Percentiles rank a stretch among this genome's conserved stretches.
These are phyloP conservation scores for Vigna unguiculata DNA, from an alignment of 306 rosid species.

Conservation along the genomic window DNA sequence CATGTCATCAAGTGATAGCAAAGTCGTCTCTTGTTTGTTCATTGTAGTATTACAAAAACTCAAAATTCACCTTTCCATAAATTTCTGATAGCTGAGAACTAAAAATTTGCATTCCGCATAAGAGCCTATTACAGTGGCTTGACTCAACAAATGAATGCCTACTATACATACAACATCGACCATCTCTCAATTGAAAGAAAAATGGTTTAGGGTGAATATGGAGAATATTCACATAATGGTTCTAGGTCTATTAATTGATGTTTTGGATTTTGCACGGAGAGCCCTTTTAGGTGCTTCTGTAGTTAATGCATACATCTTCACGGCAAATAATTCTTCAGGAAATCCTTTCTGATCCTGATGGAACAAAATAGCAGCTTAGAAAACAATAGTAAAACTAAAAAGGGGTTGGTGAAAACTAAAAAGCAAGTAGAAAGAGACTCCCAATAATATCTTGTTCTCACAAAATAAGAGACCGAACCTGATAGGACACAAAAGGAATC, in stretches of 20 bases:
- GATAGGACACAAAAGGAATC: not conserved
- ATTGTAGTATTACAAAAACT: too few relatives aligned
- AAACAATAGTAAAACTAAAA: not conserved
- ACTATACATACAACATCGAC: constrained; percentile 19
- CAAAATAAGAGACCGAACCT: not conserved
- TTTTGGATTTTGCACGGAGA: constrained; percentile 60
- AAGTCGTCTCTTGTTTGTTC: too few relatives aligned
- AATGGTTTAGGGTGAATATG: not conserved
- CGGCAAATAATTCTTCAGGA: constrained; percentile 79
- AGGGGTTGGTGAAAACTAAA: not conserved
- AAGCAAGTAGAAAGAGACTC: not conserved
- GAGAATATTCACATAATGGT: constrained; percentile 61
- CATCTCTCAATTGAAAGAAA: too few relatives aligned
- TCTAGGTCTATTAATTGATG: constrained; percentile 70
- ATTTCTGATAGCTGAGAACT: not conserved
- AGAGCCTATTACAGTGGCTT: constrained; percentile 11
- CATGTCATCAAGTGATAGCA: too few relatives aligned
- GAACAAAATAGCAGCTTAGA: constrained; percentile 3
- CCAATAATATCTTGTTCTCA: not conserved
- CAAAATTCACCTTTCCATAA: not conserved
- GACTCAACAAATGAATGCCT: not conserved
- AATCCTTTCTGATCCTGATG: constrained; percentile 90
- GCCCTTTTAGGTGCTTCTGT: constrained; percentile 72
- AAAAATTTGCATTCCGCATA: constrained; percentile 3
- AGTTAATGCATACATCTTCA: constrained; percentile 89